phyloP scores from a whole-genome alignment of 768 basidiomycete species.

The Suillus spraguei region DNA sequence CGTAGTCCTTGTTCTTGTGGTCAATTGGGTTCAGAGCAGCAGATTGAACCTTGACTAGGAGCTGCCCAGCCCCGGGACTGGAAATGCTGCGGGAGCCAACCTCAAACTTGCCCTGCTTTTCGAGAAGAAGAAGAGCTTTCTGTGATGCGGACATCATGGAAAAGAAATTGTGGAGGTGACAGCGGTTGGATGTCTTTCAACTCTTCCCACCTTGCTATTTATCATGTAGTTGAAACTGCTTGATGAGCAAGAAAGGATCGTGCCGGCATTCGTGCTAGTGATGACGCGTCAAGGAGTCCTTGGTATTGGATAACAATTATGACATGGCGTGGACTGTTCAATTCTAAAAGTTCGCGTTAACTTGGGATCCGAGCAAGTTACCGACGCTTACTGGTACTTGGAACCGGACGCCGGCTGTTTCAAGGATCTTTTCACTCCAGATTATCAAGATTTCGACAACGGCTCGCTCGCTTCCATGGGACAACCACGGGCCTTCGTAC shows the following conservation, averaged over 20 bases:
- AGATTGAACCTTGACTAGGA: slow-evolving; percentile 44
- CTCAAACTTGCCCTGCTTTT: slow-evolving; percentile 32
- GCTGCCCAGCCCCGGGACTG: slow-evolving; percentile 39
- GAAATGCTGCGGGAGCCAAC: slow-evolving; percentile 30
- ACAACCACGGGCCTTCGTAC: background rate
- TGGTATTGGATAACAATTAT: no score
- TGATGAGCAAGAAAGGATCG: no score
- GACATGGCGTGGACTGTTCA: slow-evolving; percentile 8
- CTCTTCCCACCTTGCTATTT: no score
- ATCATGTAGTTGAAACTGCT: no score
- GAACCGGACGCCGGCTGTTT: background rate
- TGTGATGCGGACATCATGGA: slow-evolving; percentile 31
- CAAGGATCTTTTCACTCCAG: slow-evolving; percentile 1
- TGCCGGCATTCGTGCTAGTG: no score
- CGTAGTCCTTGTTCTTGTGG: slow-evolving; percentile 39
- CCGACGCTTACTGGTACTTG: background rate
- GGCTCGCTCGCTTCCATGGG: background rate
- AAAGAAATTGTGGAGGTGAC: background rate
- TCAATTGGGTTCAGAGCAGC: slow-evolving; percentile 50
- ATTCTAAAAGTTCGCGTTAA: slow-evolving; percentile 8
- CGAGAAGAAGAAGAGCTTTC: slow-evolving; percentile 29
- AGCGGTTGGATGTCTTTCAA: no score
- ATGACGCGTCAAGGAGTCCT: no score
- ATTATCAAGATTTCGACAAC: background rate
- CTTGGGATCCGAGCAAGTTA: background rate